A percentile compares a stretch with the other conserved stretches of the same genome.
Conservation (phyloP, 441 rosid species). For the Arabidopsis lyrata region DNA sequence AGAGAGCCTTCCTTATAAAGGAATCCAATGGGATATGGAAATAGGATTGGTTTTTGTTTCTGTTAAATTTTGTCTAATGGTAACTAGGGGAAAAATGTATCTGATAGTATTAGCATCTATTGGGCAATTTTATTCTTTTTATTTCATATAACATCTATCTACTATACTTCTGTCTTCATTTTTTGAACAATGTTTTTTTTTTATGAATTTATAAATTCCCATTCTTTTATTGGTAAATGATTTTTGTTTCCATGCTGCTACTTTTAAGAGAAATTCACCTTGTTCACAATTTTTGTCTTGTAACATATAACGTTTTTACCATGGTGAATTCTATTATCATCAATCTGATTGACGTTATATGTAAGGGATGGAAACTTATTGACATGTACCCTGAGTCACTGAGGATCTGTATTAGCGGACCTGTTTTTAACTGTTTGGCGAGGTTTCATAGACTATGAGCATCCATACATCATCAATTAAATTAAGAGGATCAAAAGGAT, state of each 20-base stretch:
- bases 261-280: neutral
- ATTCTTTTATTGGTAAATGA: constrained; percentile 1
- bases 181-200: neutral
- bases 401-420: no score
- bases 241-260: neutral
- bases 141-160: neutral
- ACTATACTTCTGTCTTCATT: neutral
- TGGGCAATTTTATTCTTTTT: constrained; percentile 24
- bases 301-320: neutral
- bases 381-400: neutral
- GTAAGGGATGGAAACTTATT: neutral
- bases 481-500: neutral
- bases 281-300: neutral
- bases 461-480: no score
- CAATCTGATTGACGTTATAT: neutral
- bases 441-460: no score
- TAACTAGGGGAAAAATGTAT: constrained; percentile 7
- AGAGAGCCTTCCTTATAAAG: constrained; percentile 44
- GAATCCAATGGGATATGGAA: constrained; percentile 24
- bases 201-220: constrained; percentile 2
- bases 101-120: constrained; percentile 22
- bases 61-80: constrained; percentile 32
- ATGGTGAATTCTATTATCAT: neutral
- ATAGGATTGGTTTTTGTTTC: constrained; percentile 11
- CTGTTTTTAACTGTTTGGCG: no score